Evolutionary conservation across 805 yeast species (phyloP).

Genomic region (Novakomyces olei): DNA sequence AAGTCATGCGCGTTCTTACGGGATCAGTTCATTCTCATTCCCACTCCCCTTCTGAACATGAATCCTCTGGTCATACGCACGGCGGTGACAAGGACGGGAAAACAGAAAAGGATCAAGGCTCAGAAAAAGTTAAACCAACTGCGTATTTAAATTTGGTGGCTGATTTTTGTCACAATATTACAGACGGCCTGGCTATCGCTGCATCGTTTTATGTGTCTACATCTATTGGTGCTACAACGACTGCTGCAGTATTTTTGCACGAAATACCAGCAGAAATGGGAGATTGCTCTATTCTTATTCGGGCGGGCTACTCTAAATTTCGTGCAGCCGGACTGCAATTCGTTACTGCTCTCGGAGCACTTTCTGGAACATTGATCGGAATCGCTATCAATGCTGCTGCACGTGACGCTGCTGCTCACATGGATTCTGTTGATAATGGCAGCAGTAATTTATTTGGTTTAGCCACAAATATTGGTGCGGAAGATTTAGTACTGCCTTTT

Average conservation of each 20-base stretch:
- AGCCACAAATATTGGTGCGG: slow-evolving; percentile 11
- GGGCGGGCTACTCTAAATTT: slow-evolving; percentile 44
- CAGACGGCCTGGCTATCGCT: slow-evolving; percentile 57
- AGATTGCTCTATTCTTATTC: slow-evolving; percentile 49
- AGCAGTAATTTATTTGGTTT: too few relatives aligned
- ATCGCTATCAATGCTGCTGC: slow-evolving; percentile 21
- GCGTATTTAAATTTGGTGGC: slow-evolving; percentile 47
- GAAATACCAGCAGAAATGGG: slow-evolving; percentile 70
- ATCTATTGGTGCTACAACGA: slow-evolving; percentile 42
- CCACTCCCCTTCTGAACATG: too few relatives aligned
- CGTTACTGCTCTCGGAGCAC: slow-evolving; percentile 42
- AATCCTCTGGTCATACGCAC: too few relatives aligned
- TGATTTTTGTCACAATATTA: slow-evolving; percentile 50
- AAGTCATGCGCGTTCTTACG: slow-evolving; percentile 27
- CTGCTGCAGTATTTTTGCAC: slow-evolving; percentile 50
- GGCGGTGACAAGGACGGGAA: slow-evolving; percentile 8
- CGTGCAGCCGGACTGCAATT: slow-evolving; percentile 48
- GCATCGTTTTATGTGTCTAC: slow-evolving; percentile 43
- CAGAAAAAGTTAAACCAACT: slow-evolving; percentile 20
- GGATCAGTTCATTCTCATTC: slow-evolving; percentile 22
- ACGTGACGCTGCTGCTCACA: slow-evolving; percentile 7
- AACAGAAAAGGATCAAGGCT: slow-evolving; percentile 6
- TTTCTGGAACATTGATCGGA: slow-evolving; percentile 43
- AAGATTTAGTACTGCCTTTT: slow-evolving; percentile 40
- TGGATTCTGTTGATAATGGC: too few relatives aligned